Conservation (phyloP, 1,139 yeast species). For the Hanseniaspora sp. region DNA sequence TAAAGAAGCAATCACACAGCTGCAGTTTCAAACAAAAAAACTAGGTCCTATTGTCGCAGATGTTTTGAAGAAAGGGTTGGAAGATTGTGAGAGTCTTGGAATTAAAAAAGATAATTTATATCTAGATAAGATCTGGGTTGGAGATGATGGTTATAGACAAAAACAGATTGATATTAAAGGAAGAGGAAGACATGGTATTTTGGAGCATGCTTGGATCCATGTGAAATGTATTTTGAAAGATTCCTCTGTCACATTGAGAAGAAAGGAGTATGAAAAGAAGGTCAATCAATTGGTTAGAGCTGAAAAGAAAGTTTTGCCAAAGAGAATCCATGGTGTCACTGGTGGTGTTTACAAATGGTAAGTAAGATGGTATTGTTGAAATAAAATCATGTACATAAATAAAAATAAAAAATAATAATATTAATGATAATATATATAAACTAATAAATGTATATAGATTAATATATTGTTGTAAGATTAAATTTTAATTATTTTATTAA, state of each 20-base stretch:
- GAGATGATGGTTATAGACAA: slow-evolving; percentile 69
- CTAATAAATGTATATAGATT: no score
- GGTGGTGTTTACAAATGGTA: slow-evolving; percentile 45
- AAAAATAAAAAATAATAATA: not conserved
- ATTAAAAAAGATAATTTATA: slow-evolving; percentile 53
- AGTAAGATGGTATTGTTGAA: not conserved
- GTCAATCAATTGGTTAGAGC: slow-evolving; percentile 36
- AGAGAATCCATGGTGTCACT: slow-evolving; percentile 36
- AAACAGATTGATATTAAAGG: slow-evolving; percentile 78
- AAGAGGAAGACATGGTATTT: slow-evolving; percentile 78
- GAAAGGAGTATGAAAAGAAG: slow-evolving; percentile 50
- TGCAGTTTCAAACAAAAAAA: slow-evolving; percentile 76
- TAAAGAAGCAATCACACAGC: slow-evolving; percentile 77
- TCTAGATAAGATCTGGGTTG: slow-evolving; percentile 80
- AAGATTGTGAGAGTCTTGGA: slow-evolving; percentile 54
- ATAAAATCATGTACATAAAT: not conserved
- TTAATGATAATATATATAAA: not conserved
- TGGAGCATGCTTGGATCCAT: slow-evolving; percentile 68
- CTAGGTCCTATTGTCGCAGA: slow-evolving; percentile 72
- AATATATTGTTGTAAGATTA: no score
- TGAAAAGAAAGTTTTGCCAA: slow-evolving; percentile 34
- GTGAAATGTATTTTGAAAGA: slow-evolving; percentile 67
- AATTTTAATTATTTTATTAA: not conserved
- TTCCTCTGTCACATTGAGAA: slow-evolving; percentile 43
- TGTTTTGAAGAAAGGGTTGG: slow-evolving; percentile 59